Percentiles rank a stretch among this genome's conserved stretches.
phyloP scores from a whole-genome alignment of 1,284 basidiomycete genomes.

The Tilletiaria anomala region DNA sequence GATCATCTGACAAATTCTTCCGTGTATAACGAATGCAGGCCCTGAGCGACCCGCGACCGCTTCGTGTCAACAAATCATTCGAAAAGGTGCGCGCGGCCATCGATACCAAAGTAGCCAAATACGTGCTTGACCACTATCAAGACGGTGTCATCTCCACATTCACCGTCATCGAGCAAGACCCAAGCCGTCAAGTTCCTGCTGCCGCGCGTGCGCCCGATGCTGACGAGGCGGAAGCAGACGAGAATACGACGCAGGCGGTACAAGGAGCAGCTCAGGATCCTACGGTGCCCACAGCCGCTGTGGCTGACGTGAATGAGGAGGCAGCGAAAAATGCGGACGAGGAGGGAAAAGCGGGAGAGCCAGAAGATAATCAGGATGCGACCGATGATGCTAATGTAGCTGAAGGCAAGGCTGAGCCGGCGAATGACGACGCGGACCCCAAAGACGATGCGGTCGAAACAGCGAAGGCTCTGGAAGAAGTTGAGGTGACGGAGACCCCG shows the following conservation, averaged over 20 bases:
- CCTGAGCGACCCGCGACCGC: not conserved
- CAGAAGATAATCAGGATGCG: not conserved
- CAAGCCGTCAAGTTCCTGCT: too few species aligned
- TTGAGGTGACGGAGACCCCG: not conserved
- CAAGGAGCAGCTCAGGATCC: not conserved
- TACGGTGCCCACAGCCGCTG: not conserved
- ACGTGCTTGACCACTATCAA: constrained; percentile 26
- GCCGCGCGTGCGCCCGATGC: not conserved
- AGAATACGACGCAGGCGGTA: not conserved
- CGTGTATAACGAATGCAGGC: not conserved
- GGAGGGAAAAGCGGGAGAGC: not conserved
- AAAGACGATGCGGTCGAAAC: constrained; percentile 7
- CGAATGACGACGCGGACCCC: not conserved
- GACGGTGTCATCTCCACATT: constrained; percentile 24
- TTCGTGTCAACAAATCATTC: not conserved
- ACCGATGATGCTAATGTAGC: not conserved
- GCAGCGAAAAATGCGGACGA: not conserved
- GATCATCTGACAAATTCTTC: not conserved
- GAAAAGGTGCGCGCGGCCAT: constrained; percentile 12
- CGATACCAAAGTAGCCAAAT: constrained; percentile 14
- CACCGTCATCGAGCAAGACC: not conserved
- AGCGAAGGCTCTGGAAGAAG: constrained; percentile 6
- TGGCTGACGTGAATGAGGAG: constrained; percentile 4
- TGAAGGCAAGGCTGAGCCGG: not conserved
- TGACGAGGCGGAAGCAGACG: not conserved